These are phyloP conservation scores for Cercophora samala DNA, from an alignment of 495 filamentous ascomycete species.

Conservation along the genomic window DNA sequence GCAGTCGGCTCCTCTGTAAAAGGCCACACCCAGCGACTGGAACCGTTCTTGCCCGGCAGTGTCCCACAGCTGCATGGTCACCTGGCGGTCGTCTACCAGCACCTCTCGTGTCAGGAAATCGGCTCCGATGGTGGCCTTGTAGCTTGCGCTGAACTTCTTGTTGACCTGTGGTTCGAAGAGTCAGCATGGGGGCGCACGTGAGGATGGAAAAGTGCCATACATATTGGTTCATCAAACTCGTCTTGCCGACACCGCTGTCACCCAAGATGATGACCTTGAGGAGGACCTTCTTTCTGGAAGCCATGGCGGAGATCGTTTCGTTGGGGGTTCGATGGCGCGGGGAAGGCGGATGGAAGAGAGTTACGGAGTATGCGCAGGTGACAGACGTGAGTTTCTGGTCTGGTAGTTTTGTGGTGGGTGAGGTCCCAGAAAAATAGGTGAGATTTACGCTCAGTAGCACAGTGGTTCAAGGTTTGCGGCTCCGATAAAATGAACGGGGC, in stretches of 20 bases:
- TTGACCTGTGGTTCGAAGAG: constrained; percentile 69
- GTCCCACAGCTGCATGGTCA: constrained; percentile 99
- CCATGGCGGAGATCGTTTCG: constrained; percentile 53
- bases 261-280: constrained; percentile 99
- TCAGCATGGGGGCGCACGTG: constrained; percentile 13
- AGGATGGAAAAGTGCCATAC: constrained; percentile 49
- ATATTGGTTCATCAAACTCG: constrained; percentile 99
- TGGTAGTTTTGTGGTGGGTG: neutral
- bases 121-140: constrained; percentile 98
- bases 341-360: constrained; percentile 4
- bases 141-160: constrained; percentile 99
- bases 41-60: constrained; percentile 98
- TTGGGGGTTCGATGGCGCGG: constrained; percentile 15
- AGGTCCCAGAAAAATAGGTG: neutral
- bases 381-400: neutral
- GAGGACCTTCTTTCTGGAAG: constrained; percentile 94
- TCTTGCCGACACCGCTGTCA: constrained; percentile 98
- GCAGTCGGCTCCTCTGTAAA: constrained; percentile 98
- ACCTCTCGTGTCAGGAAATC: constrained; percentile 99
- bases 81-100: constrained; percentile 90
- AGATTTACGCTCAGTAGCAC: neutral
- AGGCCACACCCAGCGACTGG: constrained; percentile 94
- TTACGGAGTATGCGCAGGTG: neutral
- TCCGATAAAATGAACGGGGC: constrained; percentile 22
- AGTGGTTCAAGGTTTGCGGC: constrained; percentile 1